Conservation (phyloP, 805 yeast genomes). For the Ogataea paradorogensis region DNA sequence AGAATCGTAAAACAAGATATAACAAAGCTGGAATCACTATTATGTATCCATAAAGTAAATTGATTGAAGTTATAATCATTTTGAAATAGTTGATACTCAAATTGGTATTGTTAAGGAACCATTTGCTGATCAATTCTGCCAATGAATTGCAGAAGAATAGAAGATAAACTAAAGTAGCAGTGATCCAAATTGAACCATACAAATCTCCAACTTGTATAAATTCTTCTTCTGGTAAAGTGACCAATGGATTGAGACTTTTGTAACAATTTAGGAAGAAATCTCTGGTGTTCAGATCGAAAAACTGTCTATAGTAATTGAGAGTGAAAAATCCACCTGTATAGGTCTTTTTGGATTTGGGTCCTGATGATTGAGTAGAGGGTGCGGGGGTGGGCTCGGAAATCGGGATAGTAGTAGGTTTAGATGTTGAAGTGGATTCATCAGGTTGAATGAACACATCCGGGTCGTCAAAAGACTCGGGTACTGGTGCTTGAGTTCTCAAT, state of each 20-base stretch:
- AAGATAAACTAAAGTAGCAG: conserved; percentile 72
- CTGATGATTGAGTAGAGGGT: neutral
- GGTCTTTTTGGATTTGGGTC: conserved; percentile 21
- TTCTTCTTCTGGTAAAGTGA: conserved; percentile 32
- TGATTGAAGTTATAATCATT: conserved; percentile 63
- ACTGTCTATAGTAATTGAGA: conserved; percentile 58
- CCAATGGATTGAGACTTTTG: conserved; percentile 56
- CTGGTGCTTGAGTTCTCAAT: conserved; percentile 16
- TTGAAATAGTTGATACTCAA: conserved; percentile 53
- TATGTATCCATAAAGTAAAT: conserved; percentile 74
- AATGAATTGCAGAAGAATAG: conserved; percentile 75
- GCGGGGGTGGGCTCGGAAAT: neutral
- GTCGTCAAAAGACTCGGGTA: conserved; percentile 14
- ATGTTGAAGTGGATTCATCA: conserved; percentile 12
- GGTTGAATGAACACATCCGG: conserved; percentile 27
- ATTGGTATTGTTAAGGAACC: conserved; percentile 39
- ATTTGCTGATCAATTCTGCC: conserved; percentile 57
- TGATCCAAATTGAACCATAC: conserved; percentile 90
- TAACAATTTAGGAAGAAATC: conserved; percentile 56
- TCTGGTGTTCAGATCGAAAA: conserved; percentile 64
- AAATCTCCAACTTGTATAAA: conserved; percentile 58
- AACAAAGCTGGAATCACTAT: conserved; percentile 57
- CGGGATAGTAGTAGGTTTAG: neutral
- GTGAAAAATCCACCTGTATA: conserved; percentile 49
- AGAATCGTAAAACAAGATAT: conserved; percentile 50